Evolutionary conservation across 345 rosid species (phyloP).

Genomic region (Psidium guajava): DNA sequence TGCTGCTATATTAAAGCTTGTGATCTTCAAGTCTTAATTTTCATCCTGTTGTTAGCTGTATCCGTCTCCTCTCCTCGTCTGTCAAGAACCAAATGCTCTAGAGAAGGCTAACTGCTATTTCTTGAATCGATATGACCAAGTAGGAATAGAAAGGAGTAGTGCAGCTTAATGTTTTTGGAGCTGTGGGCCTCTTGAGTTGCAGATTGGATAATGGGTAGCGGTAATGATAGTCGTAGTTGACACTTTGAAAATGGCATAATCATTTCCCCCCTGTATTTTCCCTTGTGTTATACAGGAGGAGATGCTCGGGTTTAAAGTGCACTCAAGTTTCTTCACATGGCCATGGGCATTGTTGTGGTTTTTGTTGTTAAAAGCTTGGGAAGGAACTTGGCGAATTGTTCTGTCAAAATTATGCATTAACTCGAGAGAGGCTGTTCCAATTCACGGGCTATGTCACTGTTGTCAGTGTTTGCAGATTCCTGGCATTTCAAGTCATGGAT

Average conservation of each 20-base stretch:
- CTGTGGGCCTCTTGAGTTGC: slow-evolving; percentile 24
- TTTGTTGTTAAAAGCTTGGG: slow-evolving; percentile 22
- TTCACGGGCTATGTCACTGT: slow-evolving; percentile 6
- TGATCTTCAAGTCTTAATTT: slow-evolving; percentile 1
- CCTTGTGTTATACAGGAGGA: neutral
- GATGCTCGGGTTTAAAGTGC: slow-evolving; percentile 1
- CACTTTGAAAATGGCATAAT: slow-evolving; percentile 56
- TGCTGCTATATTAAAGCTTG: slow-evolving; percentile 11
- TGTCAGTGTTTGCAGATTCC: slow-evolving; percentile 18
- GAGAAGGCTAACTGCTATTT: slow-evolving; percentile 1
- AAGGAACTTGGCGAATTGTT: slow-evolving; percentile 27
- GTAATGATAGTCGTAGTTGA: slow-evolving; percentile 57
- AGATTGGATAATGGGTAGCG: slow-evolving; percentile 33
- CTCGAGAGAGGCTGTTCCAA: slow-evolving; percentile 17
- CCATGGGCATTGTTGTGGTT: slow-evolving; percentile 18
- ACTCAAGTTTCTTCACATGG: slow-evolving; percentile 41
- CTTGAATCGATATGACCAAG: slow-evolving; percentile 18
- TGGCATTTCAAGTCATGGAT: slow-evolving; percentile 2
- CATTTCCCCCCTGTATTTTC: slow-evolving; percentile 30
- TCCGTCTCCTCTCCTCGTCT: neutral
- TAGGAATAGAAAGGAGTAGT: slow-evolving; percentile 18
- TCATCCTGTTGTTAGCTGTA: slow-evolving; percentile 2
- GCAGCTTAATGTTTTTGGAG: slow-evolving; percentile 7
- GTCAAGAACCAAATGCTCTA: neutral
- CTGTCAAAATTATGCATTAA: slow-evolving; percentile 22